phyloP scores from a whole-genome alignment of 2,329 filamentous ascomycete species.

The Colletotrichum eleusines region DNA sequence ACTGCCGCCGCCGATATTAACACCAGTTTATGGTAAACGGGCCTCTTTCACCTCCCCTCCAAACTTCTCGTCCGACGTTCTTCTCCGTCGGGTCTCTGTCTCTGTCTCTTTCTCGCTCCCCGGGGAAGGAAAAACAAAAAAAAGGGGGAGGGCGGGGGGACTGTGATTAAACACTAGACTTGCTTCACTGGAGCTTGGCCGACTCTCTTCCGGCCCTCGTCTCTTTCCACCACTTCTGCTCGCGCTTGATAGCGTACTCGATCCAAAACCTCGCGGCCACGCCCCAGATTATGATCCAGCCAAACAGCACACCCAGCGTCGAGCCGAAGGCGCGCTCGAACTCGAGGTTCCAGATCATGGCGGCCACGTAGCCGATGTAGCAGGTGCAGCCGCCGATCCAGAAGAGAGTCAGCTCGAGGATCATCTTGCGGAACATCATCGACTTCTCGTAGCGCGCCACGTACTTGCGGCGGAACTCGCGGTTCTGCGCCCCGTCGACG shows the following conservation, averaged over 20 bases:
- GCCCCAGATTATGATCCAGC: constrained; percentile 39
- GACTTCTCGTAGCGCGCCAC: constrained; percentile 39
- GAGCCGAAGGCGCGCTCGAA: constrained; percentile 38
- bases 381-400: constrained; percentile 38
- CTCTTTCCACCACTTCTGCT: constrained; percentile 39
- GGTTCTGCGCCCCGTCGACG: constrained; percentile 39
- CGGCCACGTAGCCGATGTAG: constrained; percentile 35
- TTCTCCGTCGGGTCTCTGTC: too few relatives aligned
- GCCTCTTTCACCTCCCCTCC: background rate
- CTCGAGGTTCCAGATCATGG: constrained; percentile 38
- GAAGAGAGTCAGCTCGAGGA: constrained; percentile 37
- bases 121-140: too few relatives aligned
- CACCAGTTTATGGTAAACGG: constrained; percentile 30
- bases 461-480: constrained; percentile 36
- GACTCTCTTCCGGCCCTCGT: constrained; percentile 36
- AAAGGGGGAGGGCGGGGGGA: background rate
- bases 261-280: constrained; percentile 35
- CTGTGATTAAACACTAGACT: constrained; percentile 40
- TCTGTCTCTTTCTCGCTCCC: too few relatives aligned
- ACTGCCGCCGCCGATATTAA: constrained; percentile 28
- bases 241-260: constrained; percentile 34
- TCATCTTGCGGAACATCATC: constrained; percentile 41
- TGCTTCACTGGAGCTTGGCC: constrained; percentile 39
- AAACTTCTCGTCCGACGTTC: background rate
- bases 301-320: constrained; percentile 32